Base-by-base conservation (phyloP, 495 filamentous ascomycete genomes). In the Aspergillus nidulans region DNA sequence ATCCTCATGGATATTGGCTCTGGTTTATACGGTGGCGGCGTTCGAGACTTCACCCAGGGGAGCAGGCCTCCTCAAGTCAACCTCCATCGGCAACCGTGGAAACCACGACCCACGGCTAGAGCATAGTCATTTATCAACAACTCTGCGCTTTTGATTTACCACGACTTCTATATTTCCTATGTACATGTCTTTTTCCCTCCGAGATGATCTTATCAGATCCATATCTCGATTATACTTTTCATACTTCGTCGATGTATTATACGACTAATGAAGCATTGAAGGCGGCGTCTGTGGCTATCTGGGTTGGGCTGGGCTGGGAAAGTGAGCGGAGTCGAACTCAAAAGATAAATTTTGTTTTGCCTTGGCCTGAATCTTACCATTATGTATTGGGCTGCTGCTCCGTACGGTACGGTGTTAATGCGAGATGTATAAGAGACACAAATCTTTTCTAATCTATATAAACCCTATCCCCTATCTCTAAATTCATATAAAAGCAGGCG, bases 1-100 rank as follows among this genome's bases (percentile, higher is more conserved):
- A 66, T 77, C 20, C 64, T 81, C 12, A 68, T 81, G 65, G 77
- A 80, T 13, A 57, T 75, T 46, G 68, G 73, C 13, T 65, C 72
- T 4, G 64, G 62, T 4, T 57, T 76, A 1, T 76, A 72, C 28
- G 63, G 61, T 13, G 69, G 71, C 10, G 47, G 32, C 38, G 74
- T 73, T 55, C 65, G 64, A 38, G 57, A 52, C 25, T 47, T 62
- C 16, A 61, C 64, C 6, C 57, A 57, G 28, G 61, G 56, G 45
- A 67, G 58, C 60, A 70, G 66, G 51, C 53, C 63, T 56, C 47
- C 63, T 28, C 66, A 68, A 23, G 61, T 72, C 4, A 61, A 57
- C 13, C 45, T 73, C 10, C 64, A 66, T 21, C 68, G 68, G 7
- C 51, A 67, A 47, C 26, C 57, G 21, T 76, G 69, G 71, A 74